Conservation (phyloP, 2,329 filamentous ascomycete species). For the Arthrobotrys sinensis region DNA sequence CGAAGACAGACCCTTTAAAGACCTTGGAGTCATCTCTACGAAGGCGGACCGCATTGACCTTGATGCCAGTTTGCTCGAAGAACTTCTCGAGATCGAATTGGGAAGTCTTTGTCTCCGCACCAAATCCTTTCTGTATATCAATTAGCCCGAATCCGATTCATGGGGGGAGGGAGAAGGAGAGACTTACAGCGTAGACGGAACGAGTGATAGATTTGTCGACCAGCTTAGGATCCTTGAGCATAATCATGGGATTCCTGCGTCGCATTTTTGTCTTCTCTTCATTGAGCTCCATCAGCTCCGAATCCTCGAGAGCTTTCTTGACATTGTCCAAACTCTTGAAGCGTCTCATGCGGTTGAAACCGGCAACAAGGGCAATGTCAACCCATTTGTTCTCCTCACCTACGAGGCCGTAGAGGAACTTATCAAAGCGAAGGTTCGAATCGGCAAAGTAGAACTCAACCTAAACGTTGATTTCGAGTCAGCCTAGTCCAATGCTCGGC, state of each 20-base stretch:
- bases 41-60: slow-evolving; percentile 86
- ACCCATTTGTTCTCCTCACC: slow-evolving; percentile 87
- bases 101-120: slow-evolving; percentile 83
- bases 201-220: slow-evolving; percentile 79
- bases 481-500: slow-evolving; percentile 5
- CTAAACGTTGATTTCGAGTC: slow-evolving; percentile 68
- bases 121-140: slow-evolving; percentile 82
- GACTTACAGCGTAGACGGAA: slow-evolving; percentile 79
- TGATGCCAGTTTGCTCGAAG: slow-evolving; percentile 81
- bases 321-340: slow-evolving; percentile 91
- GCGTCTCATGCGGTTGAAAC: slow-evolving; percentile 94
- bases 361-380: slow-evolving; percentile 81
- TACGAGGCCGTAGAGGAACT: slow-evolving; percentile 85
- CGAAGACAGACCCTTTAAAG: slow-evolving; percentile 98
- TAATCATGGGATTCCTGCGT: slow-evolving; percentile 80
- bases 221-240: slow-evolving; percentile 69
- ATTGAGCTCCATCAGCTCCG: slow-evolving; percentile 78
- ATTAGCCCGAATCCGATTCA: neutral
- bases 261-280: slow-evolving; percentile 79
- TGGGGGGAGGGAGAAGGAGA: neutral
- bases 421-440: slow-evolving; percentile 89
- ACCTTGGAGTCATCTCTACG: slow-evolving; percentile 79
- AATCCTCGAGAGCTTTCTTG: slow-evolving; percentile 85
- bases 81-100: slow-evolving; percentile 96
- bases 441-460: slow-evolving; percentile 98